A percentile compares a stretch with the other conserved stretches of the same genome.
These are phyloP conservation scores for Geosmithia putterillii DNA, from an alignment of 2,329 filamentous ascomycete species.

Conservation along the genomic window DNA sequence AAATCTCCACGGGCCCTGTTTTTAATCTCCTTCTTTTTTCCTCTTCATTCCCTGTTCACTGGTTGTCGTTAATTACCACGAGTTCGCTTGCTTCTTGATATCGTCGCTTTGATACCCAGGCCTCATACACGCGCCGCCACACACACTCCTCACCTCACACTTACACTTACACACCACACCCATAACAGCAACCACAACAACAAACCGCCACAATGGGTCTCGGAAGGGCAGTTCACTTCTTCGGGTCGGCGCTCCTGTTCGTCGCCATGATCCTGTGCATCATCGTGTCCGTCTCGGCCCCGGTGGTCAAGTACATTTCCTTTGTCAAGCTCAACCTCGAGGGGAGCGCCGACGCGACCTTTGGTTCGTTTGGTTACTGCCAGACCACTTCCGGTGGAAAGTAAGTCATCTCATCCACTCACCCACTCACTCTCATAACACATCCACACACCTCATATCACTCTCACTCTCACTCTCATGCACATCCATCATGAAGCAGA, in stretches of 20 bases:
- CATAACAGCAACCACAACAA: neutral
- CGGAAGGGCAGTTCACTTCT: slow-evolving; percentile 38
- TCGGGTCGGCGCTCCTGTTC: slow-evolving; percentile 46
- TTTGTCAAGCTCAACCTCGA: slow-evolving; percentile 38
- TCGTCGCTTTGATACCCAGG: too few species aligned
- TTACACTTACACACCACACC: neutral
- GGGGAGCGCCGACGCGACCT: slow-evolving; percentile 28
- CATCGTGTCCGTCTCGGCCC: slow-evolving; percentile 44
- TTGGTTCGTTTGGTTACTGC: slow-evolving; percentile 52
- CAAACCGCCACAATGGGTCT: slow-evolving; percentile 26
- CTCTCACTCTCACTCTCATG: too few species aligned
- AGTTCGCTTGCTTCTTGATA: too few species aligned
- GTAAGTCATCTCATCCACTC: slow-evolving; percentile 1
- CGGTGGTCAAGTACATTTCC: slow-evolving; percentile 40
- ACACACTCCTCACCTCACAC: neutral
- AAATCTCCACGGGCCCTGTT: too few species aligned
- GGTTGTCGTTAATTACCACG: too few species aligned
- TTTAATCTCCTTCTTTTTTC: too few species aligned
- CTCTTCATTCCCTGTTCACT: too few species aligned
- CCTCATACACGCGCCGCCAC: neutral
- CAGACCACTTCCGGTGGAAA: slow-evolving; percentile 8
- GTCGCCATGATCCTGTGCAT: slow-evolving; percentile 41
- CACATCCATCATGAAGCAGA: too few species aligned
- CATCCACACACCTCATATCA: neutral
- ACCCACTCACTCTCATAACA: too few species aligned